A percentile compares a stretch with the other conserved stretches of the same genome.
phyloP scores from a whole-genome alignment of 2,329 filamentous ascomycete genomes.

The Setomelanomma holmii region DNA sequence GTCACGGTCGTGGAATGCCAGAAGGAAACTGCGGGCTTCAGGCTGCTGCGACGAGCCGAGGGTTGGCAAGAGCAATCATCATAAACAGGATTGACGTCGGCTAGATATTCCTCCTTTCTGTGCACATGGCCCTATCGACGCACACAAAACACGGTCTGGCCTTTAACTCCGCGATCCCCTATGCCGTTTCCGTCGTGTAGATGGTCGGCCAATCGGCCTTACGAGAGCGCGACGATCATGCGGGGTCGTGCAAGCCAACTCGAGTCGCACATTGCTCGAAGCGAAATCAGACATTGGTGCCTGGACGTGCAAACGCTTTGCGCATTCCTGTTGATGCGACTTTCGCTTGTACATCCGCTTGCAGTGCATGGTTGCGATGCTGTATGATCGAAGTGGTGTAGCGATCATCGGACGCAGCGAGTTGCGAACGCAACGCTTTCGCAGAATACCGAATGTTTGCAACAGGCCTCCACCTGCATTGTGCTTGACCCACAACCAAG shows the following conservation, averaged over 20 bases:
- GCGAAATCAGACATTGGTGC: neutral
- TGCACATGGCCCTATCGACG: neutral
- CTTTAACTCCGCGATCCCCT: slow-evolving; percentile 15
- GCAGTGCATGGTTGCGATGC: neutral
- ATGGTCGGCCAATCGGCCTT: slow-evolving; percentile 20
- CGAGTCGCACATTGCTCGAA: neutral
- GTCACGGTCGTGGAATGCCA: neutral
- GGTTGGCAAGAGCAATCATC: neutral
- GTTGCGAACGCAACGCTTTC: neutral
- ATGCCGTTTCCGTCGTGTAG: slow-evolving; percentile 2
- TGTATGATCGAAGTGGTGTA: too few relatives aligned
- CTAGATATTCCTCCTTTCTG: neutral
- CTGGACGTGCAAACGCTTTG: too few relatives aligned
- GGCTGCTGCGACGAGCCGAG: too few relatives aligned
- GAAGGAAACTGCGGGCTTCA: too few relatives aligned
- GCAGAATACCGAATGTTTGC: too few relatives aligned
- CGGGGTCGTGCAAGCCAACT: neutral
- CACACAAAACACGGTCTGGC: neutral
- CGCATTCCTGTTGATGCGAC: too few relatives aligned
- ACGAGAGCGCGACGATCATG: slow-evolving; percentile 19
- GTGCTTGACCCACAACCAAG: neutral
- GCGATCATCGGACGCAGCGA: too few relatives aligned
- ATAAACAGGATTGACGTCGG: neutral
- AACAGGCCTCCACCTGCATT: neutral
- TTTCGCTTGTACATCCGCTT: too few relatives aligned